Evolutionary conservation across 257 asterid species (phyloP).

Genomic region (Penstemon eatonii): DNA sequence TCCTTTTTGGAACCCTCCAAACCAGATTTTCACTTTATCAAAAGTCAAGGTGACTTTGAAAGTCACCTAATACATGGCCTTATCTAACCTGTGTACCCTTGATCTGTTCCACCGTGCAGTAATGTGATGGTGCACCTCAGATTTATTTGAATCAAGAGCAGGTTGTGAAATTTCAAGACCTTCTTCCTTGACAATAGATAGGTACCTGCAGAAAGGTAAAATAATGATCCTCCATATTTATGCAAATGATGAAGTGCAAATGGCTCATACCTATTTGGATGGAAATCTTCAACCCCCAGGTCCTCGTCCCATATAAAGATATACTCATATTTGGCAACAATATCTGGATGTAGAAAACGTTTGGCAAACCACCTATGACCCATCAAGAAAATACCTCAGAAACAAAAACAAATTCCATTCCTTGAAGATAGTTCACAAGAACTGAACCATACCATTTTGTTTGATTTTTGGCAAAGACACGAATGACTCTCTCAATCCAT

Average conservation of each 20-base stretch:
- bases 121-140: slow-evolving; percentile 72
- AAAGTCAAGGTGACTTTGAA: slow-evolving; percentile 4
- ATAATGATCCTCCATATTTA: slow-evolving; percentile 1
- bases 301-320: slow-evolving; percentile 95
- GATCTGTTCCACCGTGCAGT: slow-evolving; percentile 60
- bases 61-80: background rate
- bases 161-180: slow-evolving; percentile 91
- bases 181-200: slow-evolving; percentile 66
- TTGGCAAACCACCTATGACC: slow-evolving; percentile 88
- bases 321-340: slow-evolving; percentile 74
- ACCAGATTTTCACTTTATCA: background rate
- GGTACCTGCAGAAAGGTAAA: slow-evolving; percentile 47
- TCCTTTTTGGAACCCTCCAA: background rate
- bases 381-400: slow-evolving; percentile 12
- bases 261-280: slow-evolving; percentile 59
- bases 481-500: slow-evolving; percentile 67
- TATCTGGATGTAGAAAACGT: slow-evolving; percentile 93
- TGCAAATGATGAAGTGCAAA: slow-evolving; percentile 1
- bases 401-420: background rate
- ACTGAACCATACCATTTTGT: slow-evolving; percentile 63
- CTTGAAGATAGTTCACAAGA: slow-evolving; percentile 1
- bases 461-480: slow-evolving; percentile 71
- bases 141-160: slow-evolving; percentile 57
- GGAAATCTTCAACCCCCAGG: slow-evolving; percentile 70
- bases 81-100: slow-evolving; percentile 73